A percentile compares a stretch with the other conserved stretches of the same genome.
These are phyloP conservation scores for Massariosphaeria phaeospora DNA, from an alignment of 495 filamentous ascomycete species.

Conservation along the genomic window DNA sequence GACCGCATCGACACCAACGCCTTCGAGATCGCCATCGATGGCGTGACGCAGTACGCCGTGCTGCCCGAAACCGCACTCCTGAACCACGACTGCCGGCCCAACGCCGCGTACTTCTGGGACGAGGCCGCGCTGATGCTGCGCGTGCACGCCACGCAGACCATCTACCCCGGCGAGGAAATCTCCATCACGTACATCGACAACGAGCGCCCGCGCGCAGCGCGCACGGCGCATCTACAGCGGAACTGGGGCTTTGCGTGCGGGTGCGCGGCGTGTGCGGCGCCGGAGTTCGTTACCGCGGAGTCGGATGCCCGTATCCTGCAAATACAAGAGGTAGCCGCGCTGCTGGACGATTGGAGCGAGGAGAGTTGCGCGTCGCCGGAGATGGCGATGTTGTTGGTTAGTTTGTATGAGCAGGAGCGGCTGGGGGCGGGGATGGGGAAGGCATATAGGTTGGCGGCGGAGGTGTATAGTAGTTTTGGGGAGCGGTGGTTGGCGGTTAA, in stretches of 20 bases:
- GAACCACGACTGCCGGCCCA: constrained; percentile 31
- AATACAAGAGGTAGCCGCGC: not conserved
- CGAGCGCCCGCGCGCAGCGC: constrained; percentile 4
- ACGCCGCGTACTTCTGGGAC: constrained; percentile 29
- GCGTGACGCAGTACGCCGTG: constrained; percentile 10
- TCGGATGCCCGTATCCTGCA: constrained; percentile 15
- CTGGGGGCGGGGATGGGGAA: constrained; percentile 26
- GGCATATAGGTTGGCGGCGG: constrained; percentile 31
- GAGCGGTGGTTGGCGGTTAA: constrained; percentile 20
- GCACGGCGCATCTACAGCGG: constrained; percentile 10
- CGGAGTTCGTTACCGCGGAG: constrained; percentile 3
- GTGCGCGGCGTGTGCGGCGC: constrained; percentile 11
- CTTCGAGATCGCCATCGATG: constrained; percentile 24
- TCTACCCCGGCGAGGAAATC: constrained; percentile 28
- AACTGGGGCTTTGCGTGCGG: constrained; percentile 25
- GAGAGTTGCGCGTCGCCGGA: constrained; percentile 15
- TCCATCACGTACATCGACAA: constrained; percentile 30
- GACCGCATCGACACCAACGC: constrained; percentile 31
- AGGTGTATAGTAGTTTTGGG: constrained; percentile 25
- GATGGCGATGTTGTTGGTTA: constrained; percentile 29
- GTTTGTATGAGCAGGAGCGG: constrained; percentile 35
- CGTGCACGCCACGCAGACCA: constrained; percentile 26
- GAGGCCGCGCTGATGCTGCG: constrained; percentile 21
- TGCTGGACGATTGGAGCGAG: constrained; percentile 18
- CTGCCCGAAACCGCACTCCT: constrained; percentile 25